Percentiles rank a stretch among this genome's conserved stretches.
These are phyloP conservation scores for Rhodamnia rubescens DNA, from an alignment of 345 rosid species.

Conservation along the genomic window DNA sequence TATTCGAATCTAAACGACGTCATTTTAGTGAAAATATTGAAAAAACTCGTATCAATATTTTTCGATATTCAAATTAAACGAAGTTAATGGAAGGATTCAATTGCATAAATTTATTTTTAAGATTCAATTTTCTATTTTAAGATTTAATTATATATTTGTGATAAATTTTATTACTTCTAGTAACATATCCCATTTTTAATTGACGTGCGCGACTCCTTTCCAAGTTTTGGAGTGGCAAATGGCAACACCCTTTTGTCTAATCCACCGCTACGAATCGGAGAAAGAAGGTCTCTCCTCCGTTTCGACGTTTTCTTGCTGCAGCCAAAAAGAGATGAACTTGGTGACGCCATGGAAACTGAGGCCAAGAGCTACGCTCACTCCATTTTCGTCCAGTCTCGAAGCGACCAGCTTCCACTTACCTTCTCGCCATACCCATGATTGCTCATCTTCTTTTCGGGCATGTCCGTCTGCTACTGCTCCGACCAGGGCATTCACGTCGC, in stretches of 20 bases:
- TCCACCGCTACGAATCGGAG: neutral
- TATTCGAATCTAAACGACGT: too few relatives aligned
- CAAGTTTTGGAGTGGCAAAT: neutral
- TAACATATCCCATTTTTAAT: too few relatives aligned
- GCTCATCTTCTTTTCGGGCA: slow-evolving; percentile 1
- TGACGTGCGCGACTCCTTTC: neutral
- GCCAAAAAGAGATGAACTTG: neutral
- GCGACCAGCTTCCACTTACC: neutral
- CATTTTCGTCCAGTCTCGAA: neutral
- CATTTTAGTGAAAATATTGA: too few relatives aligned
- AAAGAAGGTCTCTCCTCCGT: neutral
- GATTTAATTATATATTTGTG: too few relatives aligned
- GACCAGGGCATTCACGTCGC: slow-evolving; percentile 5
- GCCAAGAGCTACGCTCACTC: neutral
- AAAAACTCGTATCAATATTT: too few relatives aligned
- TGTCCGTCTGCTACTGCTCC: slow-evolving; percentile 4
- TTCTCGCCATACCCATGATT: neutral
- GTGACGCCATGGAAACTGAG: neutral
- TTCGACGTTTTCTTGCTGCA: neutral
- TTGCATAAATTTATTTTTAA: too few relatives aligned
- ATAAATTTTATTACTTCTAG: too few relatives aligned
- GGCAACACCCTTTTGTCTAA: neutral
- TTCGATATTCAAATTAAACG: too few relatives aligned
- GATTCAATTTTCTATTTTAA: too few relatives aligned
- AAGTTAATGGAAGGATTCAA: too few relatives aligned